Evolutionary conservation across 2,329 filamentous ascomycete species (phyloP).

Genomic region (Graphium sp.): DNA sequence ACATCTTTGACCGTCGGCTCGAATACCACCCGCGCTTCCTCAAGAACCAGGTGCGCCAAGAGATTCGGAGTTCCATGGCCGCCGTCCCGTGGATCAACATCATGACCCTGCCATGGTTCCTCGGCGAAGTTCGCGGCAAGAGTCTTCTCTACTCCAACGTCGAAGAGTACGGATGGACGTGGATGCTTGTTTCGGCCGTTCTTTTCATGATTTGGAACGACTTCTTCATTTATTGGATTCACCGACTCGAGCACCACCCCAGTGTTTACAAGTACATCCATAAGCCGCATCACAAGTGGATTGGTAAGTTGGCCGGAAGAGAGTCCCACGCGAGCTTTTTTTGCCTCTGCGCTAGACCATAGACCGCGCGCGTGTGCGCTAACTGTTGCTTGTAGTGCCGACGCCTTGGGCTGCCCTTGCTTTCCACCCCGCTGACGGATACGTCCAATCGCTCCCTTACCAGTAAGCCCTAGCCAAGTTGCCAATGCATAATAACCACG

Average conservation of each 20-base stretch:
- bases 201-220: conserved; percentile 28
- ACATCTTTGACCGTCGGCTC: conserved; percentile 35
- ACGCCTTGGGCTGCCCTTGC: conserved; percentile 28
- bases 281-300: conserved; percentile 32
- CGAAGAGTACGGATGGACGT: conserved; percentile 20
- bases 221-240: conserved; percentile 28
- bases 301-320: conserved; percentile 17
- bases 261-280: conserved; percentile 27
- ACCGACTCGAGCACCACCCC: conserved; percentile 26
- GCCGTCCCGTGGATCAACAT: conserved; percentile 26
- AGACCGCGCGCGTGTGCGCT: not conserved
- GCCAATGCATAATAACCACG: not conserved
- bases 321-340: not conserved
- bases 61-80: conserved; percentile 22
- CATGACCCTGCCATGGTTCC: conserved; percentile 25
- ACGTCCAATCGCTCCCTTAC: conserved; percentile 26
- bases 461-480: conserved; percentile 14
- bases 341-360: not conserved
- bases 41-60: conserved; percentile 25
- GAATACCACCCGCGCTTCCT: conserved; percentile 29
- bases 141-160: conserved; percentile 21
- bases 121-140: conserved; percentile 27
- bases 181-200: conserved; percentile 18
- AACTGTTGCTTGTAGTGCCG: conserved; percentile 15
- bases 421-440: conserved; percentile 28